Base-by-base conservation (phyloP, 169 alveolate species). In the Eimeria necatrix region DNA sequence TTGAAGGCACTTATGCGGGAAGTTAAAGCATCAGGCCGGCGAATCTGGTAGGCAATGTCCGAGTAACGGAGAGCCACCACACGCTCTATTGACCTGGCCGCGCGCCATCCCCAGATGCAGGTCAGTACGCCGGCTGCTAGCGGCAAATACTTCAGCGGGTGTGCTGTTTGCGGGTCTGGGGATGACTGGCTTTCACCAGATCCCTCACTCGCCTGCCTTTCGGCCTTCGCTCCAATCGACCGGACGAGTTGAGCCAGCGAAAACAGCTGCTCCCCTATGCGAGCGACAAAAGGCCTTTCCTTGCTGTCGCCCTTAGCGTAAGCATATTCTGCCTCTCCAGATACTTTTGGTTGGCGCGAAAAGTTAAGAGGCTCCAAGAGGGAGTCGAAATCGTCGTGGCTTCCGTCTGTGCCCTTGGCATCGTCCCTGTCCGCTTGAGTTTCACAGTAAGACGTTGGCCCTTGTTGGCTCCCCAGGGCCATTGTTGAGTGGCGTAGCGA, bases 1-100 rank as follows among this genome's bases (percentile, higher is more conserved):
- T 95, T 95, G 95, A 95, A 95, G 73, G 95, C 96, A 26, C 49
- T 49, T 14, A 95, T 76, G 83, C 97, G 93, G 26, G 92, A 86
- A 49, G 91, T 80, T 32, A 95, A 24, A 9, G 93, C 88, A 59
- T 93, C 96, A 3, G 97, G 97, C 71, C 97, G 95, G 46, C 97
- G 86, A 48, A 95, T 95, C 41, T 95, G 97, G 81, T 93, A 95
- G 56, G 95, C 85, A 48, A 90, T 95, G 88, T 95, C 96, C 14
- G 96, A 85, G 48, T 95, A 95, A 52, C 96, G 95, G 46, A 86
- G 80, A 8, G 56, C 76, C 10, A 93, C 94, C 12, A 76, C 84
- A 32, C 86, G 90, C 18, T 95, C 93, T 56, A 95, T 68, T 26
- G 95, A 68, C 64, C 87, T 41, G 68, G 86, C 74, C n/a, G 94